Evolutionary conservation across 345 rosid species (phyloP), one percentile per base, ranked within the genome.

Genomic region (Pistacia atlantica): DNA sequence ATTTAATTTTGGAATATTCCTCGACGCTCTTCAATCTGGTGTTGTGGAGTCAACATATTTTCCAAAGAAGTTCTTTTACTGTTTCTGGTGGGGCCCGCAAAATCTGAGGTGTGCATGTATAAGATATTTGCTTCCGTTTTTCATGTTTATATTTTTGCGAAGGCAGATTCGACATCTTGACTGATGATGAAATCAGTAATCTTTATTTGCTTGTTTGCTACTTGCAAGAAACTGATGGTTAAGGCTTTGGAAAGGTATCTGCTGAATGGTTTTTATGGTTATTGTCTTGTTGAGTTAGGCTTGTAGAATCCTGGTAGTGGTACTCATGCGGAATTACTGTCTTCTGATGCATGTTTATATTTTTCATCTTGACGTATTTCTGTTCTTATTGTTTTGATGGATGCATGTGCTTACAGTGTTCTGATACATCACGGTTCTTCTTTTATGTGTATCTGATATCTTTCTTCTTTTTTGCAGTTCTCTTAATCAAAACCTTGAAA

Each of bases 61-160:
- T 73, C 92, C 92, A 5, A 79, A 86, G 74, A 91, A 91, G 81
- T 87, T 90, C 63, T 87, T 89, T 59, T 91, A 87, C 83, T 90
- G 93, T 80, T 90, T 90, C 60, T 90, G 92, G 94, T 91, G 97
- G 97, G 97, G 92, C 58, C 87, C 90, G 64, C 97, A 84, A 68
- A 88, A 88, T 82, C 87, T 91, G 80, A 91, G 97, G 93, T 91
- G 11, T 51, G 80, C 17, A 73, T 8, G 2, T 72, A 67, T 56
- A 56, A n/a, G 65, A 22, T 67, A 17, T 46, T 67, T 66, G 17
- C 45, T 48, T 54, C 16, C 3, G 5, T 35, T 16, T 33, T 5
- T 73, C 3, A 65, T 73, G 17, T 72, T 58, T 25, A 22, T 42
- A 31, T 18, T 46, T 48, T 48, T 45, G 66, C 31, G 46, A 17